phyloP scores from a whole-genome alignment of 129 eudicot species.

The Tanacetum coccineum region DNA sequence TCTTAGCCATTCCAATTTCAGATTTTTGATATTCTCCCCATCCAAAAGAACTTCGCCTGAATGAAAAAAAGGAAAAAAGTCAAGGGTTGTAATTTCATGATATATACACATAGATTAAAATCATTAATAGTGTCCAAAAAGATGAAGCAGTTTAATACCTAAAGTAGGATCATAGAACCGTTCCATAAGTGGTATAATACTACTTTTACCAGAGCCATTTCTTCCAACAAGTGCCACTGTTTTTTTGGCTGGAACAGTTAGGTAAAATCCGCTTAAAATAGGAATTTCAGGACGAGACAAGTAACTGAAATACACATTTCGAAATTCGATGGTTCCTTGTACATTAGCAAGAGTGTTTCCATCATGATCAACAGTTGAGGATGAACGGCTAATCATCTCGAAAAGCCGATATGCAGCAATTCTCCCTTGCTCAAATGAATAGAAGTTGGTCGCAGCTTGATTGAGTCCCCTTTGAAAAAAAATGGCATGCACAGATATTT shows the following conservation, averaged over 20 bases:
- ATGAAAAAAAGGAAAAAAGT: constrained; percentile 12
- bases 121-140: constrained; percentile 7
- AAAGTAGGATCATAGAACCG: constrained; percentile 96
- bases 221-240: constrained; percentile 97
- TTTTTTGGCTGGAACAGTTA: constrained; percentile 91
- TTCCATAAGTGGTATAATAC: constrained; percentile 95
- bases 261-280: constrained; percentile 91
- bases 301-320: constrained; percentile 93
- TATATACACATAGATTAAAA: constrained; percentile 13
- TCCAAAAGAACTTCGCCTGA: constrained; percentile 94
- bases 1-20: constrained; percentile 89
- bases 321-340: constrained; percentile 89
- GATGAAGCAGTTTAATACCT: constrained; percentile 44
- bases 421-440: constrained; percentile 97
- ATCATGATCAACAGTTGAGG: constrained; percentile 71
- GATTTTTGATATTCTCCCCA: constrained; percentile 89
- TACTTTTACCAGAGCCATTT: constrained; percentile 98
- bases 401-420: constrained; percentile 94
- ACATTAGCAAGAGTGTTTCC: constrained; percentile 66
- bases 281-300: constrained; percentile 96
- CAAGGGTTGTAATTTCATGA: not conserved
- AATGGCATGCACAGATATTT: constrained; percentile 15
- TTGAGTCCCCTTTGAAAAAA: constrained; percentile 64
- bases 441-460: constrained; percentile 98
- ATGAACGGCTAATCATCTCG: constrained; percentile 97